Conservation (phyloP, 441 rosid species). For the Populus tomentosa region DNA sequence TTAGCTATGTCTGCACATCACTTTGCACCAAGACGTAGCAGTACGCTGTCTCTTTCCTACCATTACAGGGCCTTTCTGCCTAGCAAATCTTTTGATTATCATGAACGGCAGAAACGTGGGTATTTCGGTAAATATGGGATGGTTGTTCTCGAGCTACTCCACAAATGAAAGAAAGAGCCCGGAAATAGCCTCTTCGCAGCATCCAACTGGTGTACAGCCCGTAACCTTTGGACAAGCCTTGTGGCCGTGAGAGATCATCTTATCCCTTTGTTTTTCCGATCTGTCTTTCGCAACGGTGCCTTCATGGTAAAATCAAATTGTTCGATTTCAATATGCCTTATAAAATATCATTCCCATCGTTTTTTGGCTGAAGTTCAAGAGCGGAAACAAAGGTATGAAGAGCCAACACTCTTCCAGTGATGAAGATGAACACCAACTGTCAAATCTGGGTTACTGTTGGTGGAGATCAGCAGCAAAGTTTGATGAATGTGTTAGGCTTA, state of each 20-base stretch:
- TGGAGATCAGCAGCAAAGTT: constrained; percentile 48
- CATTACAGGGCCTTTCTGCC: not conserved
- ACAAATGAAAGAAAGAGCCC: not conserved
- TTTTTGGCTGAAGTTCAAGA: not conserved
- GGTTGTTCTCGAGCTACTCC: too few species aligned
- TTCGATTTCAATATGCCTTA: too few species aligned
- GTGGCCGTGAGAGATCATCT: too few species aligned
- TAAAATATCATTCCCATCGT: too few species aligned
- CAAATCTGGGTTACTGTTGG: constrained; percentile 32
- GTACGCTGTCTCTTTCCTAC: too few species aligned
- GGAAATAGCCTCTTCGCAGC: constrained; percentile 10
- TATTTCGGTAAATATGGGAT: not conserved
- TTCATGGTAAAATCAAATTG: too few species aligned
- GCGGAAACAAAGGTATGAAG: constrained; percentile 26
- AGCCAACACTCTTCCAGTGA: constrained; percentile 26
- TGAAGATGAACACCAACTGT: constrained; percentile 29
- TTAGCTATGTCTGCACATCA: not conserved
- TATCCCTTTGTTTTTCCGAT: not conserved
- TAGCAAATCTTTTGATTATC: not conserved
- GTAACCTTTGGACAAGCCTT: not conserved
- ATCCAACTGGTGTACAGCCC: not conserved
- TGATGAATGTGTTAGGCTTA: constrained; percentile 33
- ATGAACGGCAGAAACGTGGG: not conserved
- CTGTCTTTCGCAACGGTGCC: not conserved
- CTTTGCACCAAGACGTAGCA: too few species aligned